Evolutionary conservation across 768 basidiomycete species (phyloP).

Genomic region (Chalciporus pseudorubinellus): DNA sequence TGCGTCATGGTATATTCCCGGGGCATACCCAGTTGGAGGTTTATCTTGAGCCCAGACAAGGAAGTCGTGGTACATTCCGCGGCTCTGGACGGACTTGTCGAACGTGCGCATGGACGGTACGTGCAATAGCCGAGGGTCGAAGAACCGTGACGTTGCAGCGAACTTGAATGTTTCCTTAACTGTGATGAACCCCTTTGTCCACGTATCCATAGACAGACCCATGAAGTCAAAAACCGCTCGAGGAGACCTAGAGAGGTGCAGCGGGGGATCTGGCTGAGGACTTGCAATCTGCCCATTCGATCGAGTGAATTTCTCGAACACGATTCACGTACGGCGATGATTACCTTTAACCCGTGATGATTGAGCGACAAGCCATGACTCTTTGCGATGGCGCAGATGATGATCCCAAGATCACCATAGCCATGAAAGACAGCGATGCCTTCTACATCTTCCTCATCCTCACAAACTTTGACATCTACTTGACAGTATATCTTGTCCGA

Average conservation of each 20-base stretch:
- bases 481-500: slow-evolving; percentile 36
- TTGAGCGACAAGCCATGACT: slow-evolving; percentile 51
- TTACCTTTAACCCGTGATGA: slow-evolving; percentile 58
- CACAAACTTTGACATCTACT: slow-evolving; percentile 65
- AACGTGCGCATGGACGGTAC: slow-evolving; percentile 33
- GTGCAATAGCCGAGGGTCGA: slow-evolving; percentile 41
- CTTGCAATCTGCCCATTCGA: slow-evolving; percentile 25
- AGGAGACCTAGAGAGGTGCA: slow-evolving; percentile 51
- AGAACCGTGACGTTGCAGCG: slow-evolving; percentile 52
- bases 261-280: slow-evolving; percentile 35
- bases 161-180: slow-evolving; percentile 57
- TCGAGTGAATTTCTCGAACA: slow-evolving; percentile 13
- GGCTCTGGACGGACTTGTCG: slow-evolving; percentile 43
- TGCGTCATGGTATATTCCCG: slow-evolving; percentile 19
- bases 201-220: slow-evolving; percentile 52
- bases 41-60: slow-evolving; percentile 44
- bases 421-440: slow-evolving; percentile 54
- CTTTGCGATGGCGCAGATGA: slow-evolving; percentile 54
- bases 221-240: slow-evolving; percentile 53
- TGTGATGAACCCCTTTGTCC: slow-evolving; percentile 53
- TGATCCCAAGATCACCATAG: slow-evolving; percentile 74
- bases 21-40: slow-evolving; percentile 7
- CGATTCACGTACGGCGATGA: neutral
- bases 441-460: slow-evolving; percentile 47
- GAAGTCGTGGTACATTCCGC: slow-evolving; percentile 62